Percentiles rank a stretch among this genome's conserved stretches.
These are phyloP conservation scores for Turritis glabra DNA, from an alignment of 345 rosid genomes.

Conservation along the genomic window DNA sequence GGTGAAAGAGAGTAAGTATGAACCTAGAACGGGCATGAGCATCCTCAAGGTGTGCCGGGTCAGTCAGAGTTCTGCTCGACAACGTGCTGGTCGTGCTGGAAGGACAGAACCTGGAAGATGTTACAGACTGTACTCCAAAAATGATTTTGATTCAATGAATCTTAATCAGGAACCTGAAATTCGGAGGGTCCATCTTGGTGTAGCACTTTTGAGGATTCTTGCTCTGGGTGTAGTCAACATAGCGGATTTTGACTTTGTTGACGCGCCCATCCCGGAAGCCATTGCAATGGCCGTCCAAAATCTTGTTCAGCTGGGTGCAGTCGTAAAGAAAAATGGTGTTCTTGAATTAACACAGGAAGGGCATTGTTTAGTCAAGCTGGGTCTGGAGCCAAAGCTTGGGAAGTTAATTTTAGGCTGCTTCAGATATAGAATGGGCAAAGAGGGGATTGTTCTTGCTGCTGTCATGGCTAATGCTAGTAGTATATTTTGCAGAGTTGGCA, in stretches of 20 bases:
- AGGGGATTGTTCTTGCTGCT: conserved; percentile 90
- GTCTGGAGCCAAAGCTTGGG: conserved; percentile 90
- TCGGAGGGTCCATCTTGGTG: conserved; percentile 86
- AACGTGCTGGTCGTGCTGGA: conserved; percentile 98
- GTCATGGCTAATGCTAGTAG: conserved; percentile 85
- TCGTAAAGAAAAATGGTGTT: conserved; percentile 44
- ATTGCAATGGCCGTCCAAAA: conserved; percentile 71
- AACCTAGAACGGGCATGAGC: conserved; percentile 77
- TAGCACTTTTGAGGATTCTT: conserved; percentile 83
- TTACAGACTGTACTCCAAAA: conserved; percentile 67
- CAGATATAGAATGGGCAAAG: conserved; percentile 56
- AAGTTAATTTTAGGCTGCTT: conserved; percentile 70
- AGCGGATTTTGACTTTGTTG: conserved; percentile 76
- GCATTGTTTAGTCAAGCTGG: conserved; percentile 65
- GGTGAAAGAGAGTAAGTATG: conserved; percentile 80
- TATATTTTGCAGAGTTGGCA: conserved; percentile 91
- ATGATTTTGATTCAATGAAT: conserved; percentile 60
- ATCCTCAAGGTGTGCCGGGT: conserved; percentile 70
- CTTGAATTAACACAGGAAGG: conserved; percentile 72
- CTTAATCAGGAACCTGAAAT: conserved; percentile 83
- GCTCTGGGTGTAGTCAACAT: conserved; percentile 67
- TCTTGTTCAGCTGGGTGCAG: conserved; percentile 79
- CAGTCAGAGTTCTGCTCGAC: conserved; percentile 85
- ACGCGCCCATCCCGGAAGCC: conserved; percentile 73
- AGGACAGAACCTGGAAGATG: conserved; percentile 89